Evolutionary conservation across 345 rosid species (phyloP), one percentile per base, ranked within the genome.

Genomic region (Dipteronia sinensis): DNA sequence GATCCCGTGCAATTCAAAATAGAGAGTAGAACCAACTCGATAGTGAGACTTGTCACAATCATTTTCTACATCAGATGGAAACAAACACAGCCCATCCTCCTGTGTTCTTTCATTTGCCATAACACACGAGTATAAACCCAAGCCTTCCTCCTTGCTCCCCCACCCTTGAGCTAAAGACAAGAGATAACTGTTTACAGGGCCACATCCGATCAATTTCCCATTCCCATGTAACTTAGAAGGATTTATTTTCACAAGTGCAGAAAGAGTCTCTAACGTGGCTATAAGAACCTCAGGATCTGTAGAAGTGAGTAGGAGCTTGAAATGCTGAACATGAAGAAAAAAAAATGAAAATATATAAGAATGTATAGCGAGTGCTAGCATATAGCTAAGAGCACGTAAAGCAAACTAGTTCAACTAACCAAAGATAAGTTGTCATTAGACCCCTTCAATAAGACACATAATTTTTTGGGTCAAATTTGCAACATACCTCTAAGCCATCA

Each of bases 121-220:
- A 75, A 95, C 89, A 82, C 96, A 92, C 15, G 99, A 95, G 82
- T 92, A 93, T 77, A 95, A 86, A 67, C 98, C 98, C 87, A 93
- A 78, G 31, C 99, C 99, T 82, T 95, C 99, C 82, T 93, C 99
- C 84, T 95, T 95, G 88, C 97, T 95, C 73, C 99, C 98, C 99
- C 99, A 95, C 23, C 99, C 99, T 76, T 95, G 99, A 74, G 97
- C 97, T 68, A 95, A 85, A 73, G 98, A 93, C 63, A 95, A 85
- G 27, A 95, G 93, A 85, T 85, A 87, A 84, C 97, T 85, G 73
- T 91, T 95, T 10, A 95, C 92, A 4, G 94, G 84, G 76, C 91
- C 97, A 86, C 98, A 95, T 67, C 96, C 94, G 82, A 92, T 85
- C 86, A 91, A 82, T 83, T 95, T 95, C 65, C 94, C 94, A 51